Evolutionary conservation across 2,329 filamentous ascomycete genomes (phyloP).

Genomic region (Fusarium sp.): DNA sequence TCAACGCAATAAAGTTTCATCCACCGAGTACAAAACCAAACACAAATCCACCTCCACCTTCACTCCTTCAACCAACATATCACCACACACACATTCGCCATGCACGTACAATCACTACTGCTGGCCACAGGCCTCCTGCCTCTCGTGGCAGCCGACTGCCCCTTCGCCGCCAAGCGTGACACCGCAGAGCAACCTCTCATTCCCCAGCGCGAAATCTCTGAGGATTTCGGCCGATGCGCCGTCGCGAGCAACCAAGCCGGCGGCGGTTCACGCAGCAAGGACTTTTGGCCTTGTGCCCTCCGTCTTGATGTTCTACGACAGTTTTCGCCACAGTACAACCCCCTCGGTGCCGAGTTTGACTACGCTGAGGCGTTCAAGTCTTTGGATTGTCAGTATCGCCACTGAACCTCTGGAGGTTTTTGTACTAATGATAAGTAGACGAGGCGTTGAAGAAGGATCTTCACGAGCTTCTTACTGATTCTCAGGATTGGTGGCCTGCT

Average conservation of each 20-base stretch:
- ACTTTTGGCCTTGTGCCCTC: conserved; percentile 81
- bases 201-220: conserved; percentile 29
- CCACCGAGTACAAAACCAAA: conserved; percentile 31
- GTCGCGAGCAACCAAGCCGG: conserved; percentile 60
- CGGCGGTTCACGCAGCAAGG: conserved; percentile 73
- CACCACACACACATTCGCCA: conserved; percentile 2
- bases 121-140: conserved; percentile 35
- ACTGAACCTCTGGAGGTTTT: too few relatives aligned
- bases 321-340: conserved; percentile 72
- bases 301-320: conserved; percentile 80
- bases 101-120: conserved; percentile 38
- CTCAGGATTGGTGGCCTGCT: conserved; percentile 84
- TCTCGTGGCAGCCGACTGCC: conserved; percentile 34
- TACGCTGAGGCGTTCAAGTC: conserved; percentile 79
- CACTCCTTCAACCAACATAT: background rate
- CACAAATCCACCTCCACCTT: conserved; percentile 12
- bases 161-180: conserved; percentile 38
- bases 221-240: conserved; percentile 39
- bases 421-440: conserved; percentile 44
- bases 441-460: conserved; percentile 80
- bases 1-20: conserved; percentile 4
- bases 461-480: conserved; percentile 77
- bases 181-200: conserved; percentile 10
- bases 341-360: conserved; percentile 74
- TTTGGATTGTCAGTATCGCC: conserved; percentile 62